Conservation (phyloP, 257 asterid genomes). For the Nicotiana obtusifolia region DNA sequence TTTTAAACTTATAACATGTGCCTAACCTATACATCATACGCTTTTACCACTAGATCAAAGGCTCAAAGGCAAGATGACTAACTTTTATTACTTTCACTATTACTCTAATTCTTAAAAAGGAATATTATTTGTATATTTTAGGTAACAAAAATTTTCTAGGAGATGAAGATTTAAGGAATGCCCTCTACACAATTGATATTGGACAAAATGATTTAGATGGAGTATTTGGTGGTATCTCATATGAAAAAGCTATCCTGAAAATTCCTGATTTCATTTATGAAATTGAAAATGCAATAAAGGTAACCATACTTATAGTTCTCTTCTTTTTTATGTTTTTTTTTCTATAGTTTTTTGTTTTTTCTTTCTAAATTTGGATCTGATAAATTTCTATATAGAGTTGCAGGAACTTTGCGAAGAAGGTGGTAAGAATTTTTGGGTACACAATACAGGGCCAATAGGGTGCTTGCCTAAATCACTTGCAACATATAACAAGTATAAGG, state of each 20-base stretch:
- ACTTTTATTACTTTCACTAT: too few relatives aligned
- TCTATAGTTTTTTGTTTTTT: not conserved
- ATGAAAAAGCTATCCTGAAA: conserved; percentile 18
- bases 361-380: not conserved
- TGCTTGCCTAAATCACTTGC: conserved; percentile 37
- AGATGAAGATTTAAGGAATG: conserved; percentile 30
- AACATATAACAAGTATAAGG: conserved; percentile 10
- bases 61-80: too few relatives aligned
- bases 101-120: too few relatives aligned
- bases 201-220: conserved; percentile 40
- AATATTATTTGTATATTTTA: not conserved
- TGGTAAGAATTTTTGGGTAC: conserved; percentile 44
- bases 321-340: not conserved
- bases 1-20: too few relatives aligned
- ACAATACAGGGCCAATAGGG: conserved; percentile 48
- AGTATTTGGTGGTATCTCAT: conserved; percentile 23
- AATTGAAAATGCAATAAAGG: conserved; percentile 39
- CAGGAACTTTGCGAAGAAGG: conserved; percentile 29
- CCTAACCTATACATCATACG: too few relatives aligned
- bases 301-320: not conserved
- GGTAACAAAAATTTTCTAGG: conserved; percentile 25
- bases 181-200: conserved; percentile 37
- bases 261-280: conserved; percentile 38
- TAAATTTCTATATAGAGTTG: not conserved
- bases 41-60: too few relatives aligned